A percentile compares a stretch with the other conserved stretches of the same genome.
Evolutionary conservation across 805 yeast species (phyloP).

Genomic region (Candida takata): DNA sequence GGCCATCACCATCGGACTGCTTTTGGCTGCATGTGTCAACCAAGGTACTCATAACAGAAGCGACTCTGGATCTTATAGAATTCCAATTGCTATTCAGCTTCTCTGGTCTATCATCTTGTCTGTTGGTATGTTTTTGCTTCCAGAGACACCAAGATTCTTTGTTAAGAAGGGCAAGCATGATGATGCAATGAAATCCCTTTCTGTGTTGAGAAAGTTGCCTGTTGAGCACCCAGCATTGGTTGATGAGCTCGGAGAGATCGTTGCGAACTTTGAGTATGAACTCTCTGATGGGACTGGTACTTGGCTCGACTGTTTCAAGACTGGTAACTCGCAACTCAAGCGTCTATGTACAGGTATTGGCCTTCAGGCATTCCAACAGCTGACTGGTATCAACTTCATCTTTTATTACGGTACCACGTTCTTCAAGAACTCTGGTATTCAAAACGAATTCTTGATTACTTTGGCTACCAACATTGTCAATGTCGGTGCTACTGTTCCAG

Average conservation of each 20-base stretch:
- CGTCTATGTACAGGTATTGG: conserved; percentile 36
- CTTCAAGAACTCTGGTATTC: conserved; percentile 43
- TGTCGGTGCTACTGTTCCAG: conserved; percentile 43
- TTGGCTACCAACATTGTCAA: conserved; percentile 40
- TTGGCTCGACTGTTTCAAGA: conserved; percentile 30
- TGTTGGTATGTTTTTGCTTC: conserved; percentile 56
- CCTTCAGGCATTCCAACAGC: conserved; percentile 49
- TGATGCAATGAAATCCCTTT: conserved; percentile 47
- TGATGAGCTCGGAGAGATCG: conserved; percentile 41
- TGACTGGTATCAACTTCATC: conserved; percentile 66
- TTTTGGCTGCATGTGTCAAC: conserved; percentile 63
- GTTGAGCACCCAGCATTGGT: conserved; percentile 35
- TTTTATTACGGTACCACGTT: conserved; percentile 64
- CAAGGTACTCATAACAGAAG: conserved; percentile 54
- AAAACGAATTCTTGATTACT: conserved; percentile 38
- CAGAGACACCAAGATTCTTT: conserved; percentile 69
- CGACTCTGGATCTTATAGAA: conserved; percentile 56
- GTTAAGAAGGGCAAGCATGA: conserved; percentile 50
- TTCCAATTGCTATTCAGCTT: conserved; percentile 67
- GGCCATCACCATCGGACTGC: conserved; percentile 63
- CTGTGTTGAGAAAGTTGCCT: conserved; percentile 45
- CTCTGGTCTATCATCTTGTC: conserved; percentile 57
- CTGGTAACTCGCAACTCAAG: conserved; percentile 33
- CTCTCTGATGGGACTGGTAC: conserved; percentile 20
- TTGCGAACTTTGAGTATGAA: conserved; percentile 41